Conservation (phyloP, 495 filamentous ascomycete genomes). For the Talaromyces wortmannii region DNA sequence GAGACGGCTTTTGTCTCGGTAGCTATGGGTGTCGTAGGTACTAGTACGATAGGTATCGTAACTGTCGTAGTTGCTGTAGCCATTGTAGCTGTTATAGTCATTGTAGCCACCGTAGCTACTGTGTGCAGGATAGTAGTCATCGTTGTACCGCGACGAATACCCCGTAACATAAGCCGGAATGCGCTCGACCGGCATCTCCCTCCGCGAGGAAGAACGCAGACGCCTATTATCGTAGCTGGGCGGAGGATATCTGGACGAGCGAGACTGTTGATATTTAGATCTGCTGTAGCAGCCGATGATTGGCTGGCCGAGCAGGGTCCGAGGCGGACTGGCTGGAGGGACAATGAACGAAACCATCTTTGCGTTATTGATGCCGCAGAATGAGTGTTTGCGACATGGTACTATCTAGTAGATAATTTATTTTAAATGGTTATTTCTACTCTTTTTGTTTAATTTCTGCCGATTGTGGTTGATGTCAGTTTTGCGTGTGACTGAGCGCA, state of each 20-base stretch:
- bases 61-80: neutral
- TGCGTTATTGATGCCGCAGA: neutral
- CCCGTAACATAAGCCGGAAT: conserved; percentile 2
- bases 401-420: neutral
- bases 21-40: neutral
- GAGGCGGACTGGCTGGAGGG: neutral
- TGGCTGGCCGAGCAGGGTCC: conserved; percentile 3
- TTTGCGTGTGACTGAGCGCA: neutral
- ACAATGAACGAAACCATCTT: conserved; percentile 5
- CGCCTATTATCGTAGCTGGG: neutral
- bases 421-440: neutral
- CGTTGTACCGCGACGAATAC: neutral
- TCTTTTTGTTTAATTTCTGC: neutral
- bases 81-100: neutral
- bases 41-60: neutral
- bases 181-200: conserved; percentile 3
- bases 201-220: neutral
- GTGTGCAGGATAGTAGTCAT: neutral
- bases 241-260: neutral
- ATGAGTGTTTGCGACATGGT: neutral
- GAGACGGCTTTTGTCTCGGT: neutral
- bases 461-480: neutral
- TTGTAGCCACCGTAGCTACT: neutral
- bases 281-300: neutral
- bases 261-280: neutral